These are phyloP conservation scores for Pseudozyma sp. DNA, from an alignment of 1,284 basidiomycete genomes.

Conservation along the genomic window DNA sequence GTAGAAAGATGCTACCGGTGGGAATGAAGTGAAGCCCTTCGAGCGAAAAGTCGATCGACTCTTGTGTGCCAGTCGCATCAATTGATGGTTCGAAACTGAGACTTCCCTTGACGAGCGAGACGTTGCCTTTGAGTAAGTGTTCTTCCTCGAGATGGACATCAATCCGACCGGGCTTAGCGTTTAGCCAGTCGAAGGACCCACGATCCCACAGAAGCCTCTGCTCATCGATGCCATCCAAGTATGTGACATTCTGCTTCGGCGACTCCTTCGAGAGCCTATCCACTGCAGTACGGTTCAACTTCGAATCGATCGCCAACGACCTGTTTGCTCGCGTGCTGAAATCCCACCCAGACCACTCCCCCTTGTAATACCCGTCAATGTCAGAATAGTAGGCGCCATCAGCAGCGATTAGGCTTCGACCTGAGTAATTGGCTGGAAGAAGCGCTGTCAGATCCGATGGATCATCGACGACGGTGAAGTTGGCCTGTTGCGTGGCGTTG, in stretches of 20 bases:
- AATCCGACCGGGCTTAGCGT: slow-evolving; percentile 11
- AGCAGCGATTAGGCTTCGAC: slow-evolving; percentile 9
- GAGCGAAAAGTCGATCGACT: slow-evolving; percentile 53
- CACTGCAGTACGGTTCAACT: slow-evolving; percentile 20
- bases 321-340: slow-evolving; percentile 29
- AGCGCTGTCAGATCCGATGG: slow-evolving; percentile 23
- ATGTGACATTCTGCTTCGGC: neutral
- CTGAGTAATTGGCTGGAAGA: slow-evolving; percentile 18
- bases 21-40: slow-evolving; percentile 50
- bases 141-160: slow-evolving; percentile 42
- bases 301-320: slow-evolving; percentile 27
- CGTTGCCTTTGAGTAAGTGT: slow-evolving; percentile 35
- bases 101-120: slow-evolving; percentile 45
- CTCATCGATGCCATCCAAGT: slow-evolving; percentile 18
- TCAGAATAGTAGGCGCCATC: slow-evolving; percentile 40
- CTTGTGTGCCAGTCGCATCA: neutral
- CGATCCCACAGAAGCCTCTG: slow-evolving; percentile 12
- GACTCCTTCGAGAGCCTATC: neutral
- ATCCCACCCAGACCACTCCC: slow-evolving; percentile 44
- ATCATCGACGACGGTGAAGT: slow-evolving; percentile 37
- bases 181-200: slow-evolving; percentile 32
- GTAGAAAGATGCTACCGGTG: slow-evolving; percentile 36
- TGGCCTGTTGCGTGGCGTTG: slow-evolving; percentile 36
- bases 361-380: slow-evolving; percentile 46
- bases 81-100: slow-evolving; percentile 19